Evolutionary conservation across 1,284 basidiomycete genomes (phyloP).

Genomic region (Trichosporon sp.): DNA sequence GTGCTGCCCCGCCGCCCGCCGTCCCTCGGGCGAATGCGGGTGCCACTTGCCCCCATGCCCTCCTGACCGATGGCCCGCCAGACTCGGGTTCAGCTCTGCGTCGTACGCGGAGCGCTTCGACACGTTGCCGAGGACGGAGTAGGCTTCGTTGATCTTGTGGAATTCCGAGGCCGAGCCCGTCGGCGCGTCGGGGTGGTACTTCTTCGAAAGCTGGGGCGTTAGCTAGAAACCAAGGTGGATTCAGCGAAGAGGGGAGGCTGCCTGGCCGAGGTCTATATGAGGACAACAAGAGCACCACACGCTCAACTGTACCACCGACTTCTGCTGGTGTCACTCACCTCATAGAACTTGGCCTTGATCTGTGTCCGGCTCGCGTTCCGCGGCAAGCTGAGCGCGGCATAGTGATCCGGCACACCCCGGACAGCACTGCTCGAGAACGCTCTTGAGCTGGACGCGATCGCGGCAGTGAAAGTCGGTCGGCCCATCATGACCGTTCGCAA

Average conservation of each 20-base stretch:
- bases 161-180: slow-evolving; percentile 49
- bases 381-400: slow-evolving; percentile 51
- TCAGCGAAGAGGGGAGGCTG: no score
- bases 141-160: slow-evolving; percentile 55
- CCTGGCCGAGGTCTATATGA: no score
- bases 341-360: slow-evolving; percentile 58
- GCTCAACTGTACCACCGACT: no score
- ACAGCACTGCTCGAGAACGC: background rate
- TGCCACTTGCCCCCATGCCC: slow-evolving; percentile 5
- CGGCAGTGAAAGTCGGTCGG: background rate
- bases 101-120: slow-evolving; percentile 39
- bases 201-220: slow-evolving; percentile 54
- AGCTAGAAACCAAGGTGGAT: background rate
- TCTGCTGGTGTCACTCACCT: slow-evolving; percentile 44
- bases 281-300: no score
- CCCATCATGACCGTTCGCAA: background rate
- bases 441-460: background rate
- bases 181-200: slow-evolving; percentile 56
- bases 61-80: background rate
- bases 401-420: slow-evolving; percentile 39
- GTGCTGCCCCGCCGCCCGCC: slow-evolving; percentile 27
- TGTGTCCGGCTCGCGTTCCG: slow-evolving; percentile 54
- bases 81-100: slow-evolving; percentile 1
- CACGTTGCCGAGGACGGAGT: slow-evolving; percentile 51
- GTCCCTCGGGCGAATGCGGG: slow-evolving; percentile 29